Evolutionary conservation across 75 land plant species (phyloP).

Genomic region (Adiantum capillusveneris): DNA sequence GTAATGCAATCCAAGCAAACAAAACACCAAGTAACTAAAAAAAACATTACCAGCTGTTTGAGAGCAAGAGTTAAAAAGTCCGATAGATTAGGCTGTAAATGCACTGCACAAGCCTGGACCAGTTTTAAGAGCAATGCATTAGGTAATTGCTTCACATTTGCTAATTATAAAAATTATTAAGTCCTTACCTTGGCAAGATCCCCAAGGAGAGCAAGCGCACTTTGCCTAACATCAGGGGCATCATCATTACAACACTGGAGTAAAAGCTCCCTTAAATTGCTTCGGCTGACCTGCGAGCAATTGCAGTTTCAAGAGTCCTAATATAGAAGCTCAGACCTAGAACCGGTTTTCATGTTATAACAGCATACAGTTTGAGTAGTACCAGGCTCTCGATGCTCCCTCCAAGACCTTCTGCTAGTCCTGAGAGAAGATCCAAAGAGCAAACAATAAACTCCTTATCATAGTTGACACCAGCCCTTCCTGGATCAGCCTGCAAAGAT

Average conservation of each 20-base stretch:
- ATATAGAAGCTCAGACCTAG: no score
- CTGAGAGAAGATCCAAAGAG: conserved; percentile 89
- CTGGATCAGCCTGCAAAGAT: conserved; percentile 68
- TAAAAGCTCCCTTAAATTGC: conserved; percentile 70
- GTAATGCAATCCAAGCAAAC: conserved; percentile 1
- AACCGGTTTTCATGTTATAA: no score
- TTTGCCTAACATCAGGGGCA: conserved; percentile 87
- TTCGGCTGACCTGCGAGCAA: conserved; percentile 59
- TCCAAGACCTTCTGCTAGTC: conserved; percentile 95
- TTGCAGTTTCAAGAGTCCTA: no score
- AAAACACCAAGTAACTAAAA: not conserved
- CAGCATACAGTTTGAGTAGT: conserved; percentile 8
- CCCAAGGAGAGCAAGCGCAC: conserved; percentile 98
- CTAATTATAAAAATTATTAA: no score
- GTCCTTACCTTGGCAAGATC: conserved; percentile 79
- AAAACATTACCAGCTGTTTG: conserved; percentile 66
- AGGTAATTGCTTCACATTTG: not conserved
- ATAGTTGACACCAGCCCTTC: conserved; percentile 69
- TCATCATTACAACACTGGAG: conserved; percentile 93
- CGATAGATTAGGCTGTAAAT: conserved; percentile 69
- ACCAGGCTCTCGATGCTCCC: conserved; percentile 92
- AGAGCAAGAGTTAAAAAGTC: conserved; percentile 82
- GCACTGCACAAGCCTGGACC: conserved; percentile 75
- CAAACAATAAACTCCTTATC: conserved; percentile 98
- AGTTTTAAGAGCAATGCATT: not conserved